These are phyloP conservation scores for Rhizopus microsporus DNA, from an alignment of 371 early-diverging fungal genomes.

Conservation along the genomic window DNA sequence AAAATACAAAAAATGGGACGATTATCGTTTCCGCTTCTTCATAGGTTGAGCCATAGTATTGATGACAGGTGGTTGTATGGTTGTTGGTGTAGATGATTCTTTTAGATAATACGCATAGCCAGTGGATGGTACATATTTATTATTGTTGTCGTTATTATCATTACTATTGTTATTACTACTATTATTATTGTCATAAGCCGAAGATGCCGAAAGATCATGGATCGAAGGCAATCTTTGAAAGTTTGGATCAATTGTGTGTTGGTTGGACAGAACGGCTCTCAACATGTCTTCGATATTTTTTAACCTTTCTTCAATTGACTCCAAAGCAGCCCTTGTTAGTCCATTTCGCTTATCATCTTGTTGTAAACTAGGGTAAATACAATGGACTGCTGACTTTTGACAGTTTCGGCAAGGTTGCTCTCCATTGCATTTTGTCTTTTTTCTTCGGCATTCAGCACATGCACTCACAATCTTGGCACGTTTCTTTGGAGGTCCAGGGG, in stretches of 20 bases:
- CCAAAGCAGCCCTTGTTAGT: constrained; percentile 40
- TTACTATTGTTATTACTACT: not conserved
- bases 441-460: constrained; percentile 59
- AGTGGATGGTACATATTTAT: constrained; percentile 4
- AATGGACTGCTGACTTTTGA: constrained; percentile 48
- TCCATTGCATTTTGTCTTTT: constrained; percentile 67
- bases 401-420: constrained; percentile 65
- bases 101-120: constrained; percentile 2
- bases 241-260: not conserved
- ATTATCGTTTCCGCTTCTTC: constrained; percentile 30
- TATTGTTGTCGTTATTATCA: not conserved
- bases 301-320: constrained; percentile 47
- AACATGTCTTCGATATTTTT: constrained; percentile 53
- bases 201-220: constrained; percentile 34
- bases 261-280: constrained; percentile 23
- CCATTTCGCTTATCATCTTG: constrained; percentile 38
- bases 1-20: no score
- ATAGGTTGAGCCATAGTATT: constrained; percentile 16
- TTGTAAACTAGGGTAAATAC: constrained; percentile 47
- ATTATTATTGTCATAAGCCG: constrained; percentile 9
- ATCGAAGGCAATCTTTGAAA: constrained; percentile 35
- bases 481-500: constrained; percentile 43
- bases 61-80: constrained; percentile 5
- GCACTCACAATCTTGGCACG: constrained; percentile 68
- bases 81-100: constrained; percentile 22